These are phyloP conservation scores for Lyophyllum decastes DNA, from an alignment of 768 basidiomycete species.

Conservation along the genomic window DNA sequence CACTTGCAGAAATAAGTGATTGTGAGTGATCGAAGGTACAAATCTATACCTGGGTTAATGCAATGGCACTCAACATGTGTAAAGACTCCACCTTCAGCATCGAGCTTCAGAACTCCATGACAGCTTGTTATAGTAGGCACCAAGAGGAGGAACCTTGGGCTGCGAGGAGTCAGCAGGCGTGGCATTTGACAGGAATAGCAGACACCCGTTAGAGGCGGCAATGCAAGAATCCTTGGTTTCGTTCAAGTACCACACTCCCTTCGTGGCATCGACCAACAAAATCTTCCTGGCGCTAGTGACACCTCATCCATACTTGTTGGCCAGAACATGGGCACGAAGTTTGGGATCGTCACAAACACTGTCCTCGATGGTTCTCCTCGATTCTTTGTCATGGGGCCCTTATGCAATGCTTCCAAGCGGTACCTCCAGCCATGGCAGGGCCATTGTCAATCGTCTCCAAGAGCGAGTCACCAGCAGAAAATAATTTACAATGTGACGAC, in stretches of 20 bases:
- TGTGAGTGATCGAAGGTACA: conserved; percentile 14
- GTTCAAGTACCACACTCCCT: conserved; percentile 98
- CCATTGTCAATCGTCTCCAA: conserved; percentile 99
- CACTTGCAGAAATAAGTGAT: conserved; percentile 1
- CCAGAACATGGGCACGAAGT: conserved; percentile 90
- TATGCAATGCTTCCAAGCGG: conserved; percentile 99
- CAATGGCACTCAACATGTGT: conserved; percentile 11
- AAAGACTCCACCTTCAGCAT: background rate
- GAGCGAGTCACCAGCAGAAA: conserved; percentile 97
- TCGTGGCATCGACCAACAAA: conserved; percentile 95
- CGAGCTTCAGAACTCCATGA: conserved; percentile 33
- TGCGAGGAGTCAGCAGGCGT: conserved; percentile 26
- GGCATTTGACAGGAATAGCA: background rate
- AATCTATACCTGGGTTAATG: conserved; percentile 6
- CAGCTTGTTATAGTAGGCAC: conserved; percentile 93
- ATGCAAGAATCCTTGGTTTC: conserved; percentile 99
- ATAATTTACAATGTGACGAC: conserved; percentile 98
- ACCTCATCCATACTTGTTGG: conserved; percentile 97
- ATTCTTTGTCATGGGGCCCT: conserved; percentile 98
- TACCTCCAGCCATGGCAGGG: conserved; percentile 96
- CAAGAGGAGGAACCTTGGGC: conserved; percentile 87
- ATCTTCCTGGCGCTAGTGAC: conserved; percentile 99
- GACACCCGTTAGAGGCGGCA: conserved; percentile 96
- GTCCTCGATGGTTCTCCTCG: conserved; percentile 92
- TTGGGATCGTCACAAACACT: conserved; percentile 97